Base-by-base conservation (phyloP, 2,329 filamentous ascomycete species). In the Lasiodiplodia sp. region DNA sequence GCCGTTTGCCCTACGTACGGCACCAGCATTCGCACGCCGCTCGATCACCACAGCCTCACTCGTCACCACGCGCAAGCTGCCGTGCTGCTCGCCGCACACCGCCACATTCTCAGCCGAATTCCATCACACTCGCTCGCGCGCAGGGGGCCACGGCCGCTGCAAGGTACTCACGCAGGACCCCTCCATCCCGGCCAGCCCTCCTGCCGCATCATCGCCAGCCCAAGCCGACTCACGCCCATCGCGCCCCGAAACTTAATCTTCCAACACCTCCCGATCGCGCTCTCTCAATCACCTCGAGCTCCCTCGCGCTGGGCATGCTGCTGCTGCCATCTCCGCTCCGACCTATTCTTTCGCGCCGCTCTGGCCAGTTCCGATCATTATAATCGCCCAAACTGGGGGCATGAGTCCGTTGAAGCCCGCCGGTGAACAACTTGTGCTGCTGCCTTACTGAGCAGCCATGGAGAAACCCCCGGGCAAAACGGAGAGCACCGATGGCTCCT, bases 401-500 rank as follows among this genome's bases (percentile, higher is more conserved):
- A 67, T 67, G 65, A 67, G 56, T 51, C 40, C 65, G 40, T 14
- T 38, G 40, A 40, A 49, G 44, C 44, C 47, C 38, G 53, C 44
- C 52, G 47, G 55, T 23, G 55, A 58, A 28, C 44, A 23, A 67
- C 47, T 62, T 58, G 51, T 38, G 67, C 60, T 60, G 58, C 38
- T 40, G 25, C 21, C 52, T 53, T 49, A 56, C 51, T 34, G 31
- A 47, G 58, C 14, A 53, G 72, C 56, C 72, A 81, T 81, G 79
- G 78, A 79, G 11, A 73, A 63, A 64, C 71, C 66, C 63, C 71
- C 49, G 80, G 83, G 44, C 47, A 64, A 71, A 84, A 51, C 56
- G 14, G 66, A 92, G 73, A 90, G 88, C 80, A 89, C 89, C 69
- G 92, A 94, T 84, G 91, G 86, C 82, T 91, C 91, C 69, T 94